Percentiles rank a stretch among this genome's conserved stretches.
Conservation (phyloP, 306 rosid genomes). For the Cotoneaster glaucophyllus region DNA sequence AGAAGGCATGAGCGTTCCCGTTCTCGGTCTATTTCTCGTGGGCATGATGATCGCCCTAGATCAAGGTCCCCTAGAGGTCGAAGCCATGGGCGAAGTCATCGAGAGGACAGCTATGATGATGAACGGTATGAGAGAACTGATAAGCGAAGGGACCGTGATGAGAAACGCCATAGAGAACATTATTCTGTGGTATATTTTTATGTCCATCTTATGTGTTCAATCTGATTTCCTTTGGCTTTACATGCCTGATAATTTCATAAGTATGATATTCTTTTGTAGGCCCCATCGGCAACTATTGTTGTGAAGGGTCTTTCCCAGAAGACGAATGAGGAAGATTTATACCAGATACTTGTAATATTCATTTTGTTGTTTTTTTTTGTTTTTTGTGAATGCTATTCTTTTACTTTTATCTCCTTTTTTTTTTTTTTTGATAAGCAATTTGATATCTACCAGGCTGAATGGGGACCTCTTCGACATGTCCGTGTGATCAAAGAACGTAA, state of each 20-base stretch:
- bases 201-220: not conserved
- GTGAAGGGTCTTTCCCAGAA: constrained; percentile 97
- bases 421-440: constrained; percentile 2
- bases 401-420: not conserved
- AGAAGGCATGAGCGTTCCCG: constrained; percentile 58
- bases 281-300: constrained; percentile 95
- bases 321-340: constrained; percentile 90
- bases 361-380: constrained; percentile 15
- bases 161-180: constrained; percentile 63
- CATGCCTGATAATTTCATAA: constrained; percentile 10
- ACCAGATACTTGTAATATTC: constrained; percentile 81
- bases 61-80: constrained; percentile 91
- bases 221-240: constrained; percentile 6
- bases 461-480: constrained; percentile 98
- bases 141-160: constrained; percentile 76
- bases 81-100: constrained; percentile 73
- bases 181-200: constrained; percentile 65
- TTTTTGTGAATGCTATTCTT: constrained; percentile 16
- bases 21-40: constrained; percentile 73
- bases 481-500: constrained; percentile 95
- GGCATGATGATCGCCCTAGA: constrained; percentile 65
- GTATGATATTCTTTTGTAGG: constrained; percentile 43
- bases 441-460: constrained; percentile 63
- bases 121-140: constrained; percentile 67
- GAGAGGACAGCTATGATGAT: constrained; percentile 74